Conservation (phyloP, 129 eudicot species). For the Helianthus tuberosus region DNA sequence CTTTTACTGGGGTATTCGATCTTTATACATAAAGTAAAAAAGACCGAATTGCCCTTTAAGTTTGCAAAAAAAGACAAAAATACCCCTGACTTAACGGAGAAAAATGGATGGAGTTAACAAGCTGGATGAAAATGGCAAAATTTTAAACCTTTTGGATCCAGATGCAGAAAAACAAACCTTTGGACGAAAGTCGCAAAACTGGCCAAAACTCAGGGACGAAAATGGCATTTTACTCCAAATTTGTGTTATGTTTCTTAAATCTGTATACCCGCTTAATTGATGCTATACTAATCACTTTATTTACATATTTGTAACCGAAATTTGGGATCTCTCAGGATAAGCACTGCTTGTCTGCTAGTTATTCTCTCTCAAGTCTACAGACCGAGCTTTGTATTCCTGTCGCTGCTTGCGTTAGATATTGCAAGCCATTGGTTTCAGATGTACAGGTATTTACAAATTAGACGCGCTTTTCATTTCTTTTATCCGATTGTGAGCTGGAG, state of each 20-base stretch:
- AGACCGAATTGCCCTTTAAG: too few species aligned
- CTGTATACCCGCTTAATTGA: background rate
- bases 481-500: conserved; percentile 6
- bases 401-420: conserved; percentile 94
- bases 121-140: too few species aligned
- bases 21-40: too few species aligned
- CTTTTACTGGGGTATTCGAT: too few species aligned
- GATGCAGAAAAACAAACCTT: too few species aligned
- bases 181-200: too few species aligned
- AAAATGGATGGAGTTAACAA: too few species aligned
- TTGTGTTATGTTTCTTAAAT: conserved; percentile 1
- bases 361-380: conserved; percentile 96
- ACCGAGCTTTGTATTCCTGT: conserved; percentile 85
- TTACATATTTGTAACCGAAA: conserved; percentile 15
- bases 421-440: conserved; percentile 98
- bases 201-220: too few species aligned
- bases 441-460: conserved; percentile 71
- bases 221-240: background rate
- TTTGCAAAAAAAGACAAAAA: too few species aligned
- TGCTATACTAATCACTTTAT: conserved; percentile 11
- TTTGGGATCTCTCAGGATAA: conserved; percentile 64
- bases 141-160: too few species aligned
- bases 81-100: too few species aligned
- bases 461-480: background rate
- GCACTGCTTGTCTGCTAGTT: conserved; percentile 92